phyloP scores from a whole-genome alignment of 305 asterid genomes.

The Galium porrigens region DNA sequence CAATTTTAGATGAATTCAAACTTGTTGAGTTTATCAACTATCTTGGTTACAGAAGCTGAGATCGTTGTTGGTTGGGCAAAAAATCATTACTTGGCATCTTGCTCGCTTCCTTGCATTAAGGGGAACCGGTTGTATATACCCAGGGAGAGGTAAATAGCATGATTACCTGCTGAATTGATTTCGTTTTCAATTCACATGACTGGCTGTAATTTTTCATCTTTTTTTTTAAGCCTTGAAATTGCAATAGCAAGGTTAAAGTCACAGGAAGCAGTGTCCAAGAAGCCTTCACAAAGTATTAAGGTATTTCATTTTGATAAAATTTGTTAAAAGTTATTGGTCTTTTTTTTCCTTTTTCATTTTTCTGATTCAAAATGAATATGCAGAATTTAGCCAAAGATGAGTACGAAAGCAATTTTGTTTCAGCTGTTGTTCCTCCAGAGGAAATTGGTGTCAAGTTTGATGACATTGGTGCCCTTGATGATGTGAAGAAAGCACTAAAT shows the following conservation, averaged over 20 bases:
- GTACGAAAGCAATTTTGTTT: conserved; percentile 84
- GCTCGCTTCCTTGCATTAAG: conserved; percentile 57
- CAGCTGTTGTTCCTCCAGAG: conserved; percentile 90
- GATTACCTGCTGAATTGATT: conserved; percentile 13
- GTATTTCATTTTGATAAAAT: conserved; percentile 21
- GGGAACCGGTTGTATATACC: conserved; percentile 63
- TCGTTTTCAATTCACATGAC: neutral
- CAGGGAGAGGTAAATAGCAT: conserved; percentile 57
- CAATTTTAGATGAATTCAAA: neutral
- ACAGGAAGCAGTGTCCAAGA: conserved; percentile 56
- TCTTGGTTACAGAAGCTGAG: conserved; percentile 60
- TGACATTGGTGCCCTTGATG: conserved; percentile 98
- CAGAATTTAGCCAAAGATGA: conserved; percentile 95
- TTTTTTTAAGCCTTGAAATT: conserved; percentile 54
- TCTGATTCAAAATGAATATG: conserved; percentile 12
- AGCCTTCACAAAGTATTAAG: conserved; percentile 77
- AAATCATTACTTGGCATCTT: conserved; percentile 69
- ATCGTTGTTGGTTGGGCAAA: conserved; percentile 92
- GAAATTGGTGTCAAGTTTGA: conserved; percentile 91
- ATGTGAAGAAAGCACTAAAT: conserved; percentile 69
- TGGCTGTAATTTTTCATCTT: conserved; percentile 16
- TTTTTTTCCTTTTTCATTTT: neutral
- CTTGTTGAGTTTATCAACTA: conserved; percentile 8
- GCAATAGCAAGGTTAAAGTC: conserved; percentile 76
- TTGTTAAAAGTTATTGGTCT: neutral